Evolutionary conservation across 2,329 filamentous ascomycete species (phyloP).

Genomic region (Scytalidium lignicola): DNA sequence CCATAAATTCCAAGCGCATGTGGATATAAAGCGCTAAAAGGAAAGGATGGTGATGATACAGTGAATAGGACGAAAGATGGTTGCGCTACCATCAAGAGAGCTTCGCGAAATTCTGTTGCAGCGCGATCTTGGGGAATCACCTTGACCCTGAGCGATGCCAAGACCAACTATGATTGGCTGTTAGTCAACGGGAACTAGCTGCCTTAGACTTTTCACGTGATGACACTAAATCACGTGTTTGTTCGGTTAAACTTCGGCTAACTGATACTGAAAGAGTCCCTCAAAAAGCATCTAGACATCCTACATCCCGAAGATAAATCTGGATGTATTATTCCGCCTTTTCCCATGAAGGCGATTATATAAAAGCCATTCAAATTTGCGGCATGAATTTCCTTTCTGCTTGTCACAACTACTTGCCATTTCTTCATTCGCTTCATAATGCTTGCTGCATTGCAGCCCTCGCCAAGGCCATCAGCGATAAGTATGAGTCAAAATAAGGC

Average conservation of each 20-base stretch:
- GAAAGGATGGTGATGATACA: background rate
- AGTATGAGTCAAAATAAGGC: background rate
- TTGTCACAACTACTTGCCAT: no score
- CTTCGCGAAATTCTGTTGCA: background rate
- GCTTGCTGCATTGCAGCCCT: no score
- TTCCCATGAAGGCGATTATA: no score
- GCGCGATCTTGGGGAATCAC: background rate
- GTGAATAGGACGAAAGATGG: background rate
- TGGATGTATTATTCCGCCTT: no score
- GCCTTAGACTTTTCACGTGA: background rate
- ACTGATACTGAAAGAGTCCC: no score
- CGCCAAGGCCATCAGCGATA: no score
- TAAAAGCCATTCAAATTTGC: no score
- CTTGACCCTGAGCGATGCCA: slow-evolving; percentile 1
- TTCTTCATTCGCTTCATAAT: no score
- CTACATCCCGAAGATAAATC: no score
- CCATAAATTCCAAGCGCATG: background rate
- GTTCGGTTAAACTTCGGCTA: background rate
- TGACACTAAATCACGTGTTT: background rate
- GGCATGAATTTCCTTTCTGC: no score
- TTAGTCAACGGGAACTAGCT: background rate
- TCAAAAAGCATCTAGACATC: no score
- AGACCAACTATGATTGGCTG: background rate
- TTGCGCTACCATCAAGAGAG: background rate
- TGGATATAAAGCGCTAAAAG: background rate